Evolutionary conservation across 176 grass and related monocot species (phyloP).

Genomic region (Typha latifolia): DNA sequence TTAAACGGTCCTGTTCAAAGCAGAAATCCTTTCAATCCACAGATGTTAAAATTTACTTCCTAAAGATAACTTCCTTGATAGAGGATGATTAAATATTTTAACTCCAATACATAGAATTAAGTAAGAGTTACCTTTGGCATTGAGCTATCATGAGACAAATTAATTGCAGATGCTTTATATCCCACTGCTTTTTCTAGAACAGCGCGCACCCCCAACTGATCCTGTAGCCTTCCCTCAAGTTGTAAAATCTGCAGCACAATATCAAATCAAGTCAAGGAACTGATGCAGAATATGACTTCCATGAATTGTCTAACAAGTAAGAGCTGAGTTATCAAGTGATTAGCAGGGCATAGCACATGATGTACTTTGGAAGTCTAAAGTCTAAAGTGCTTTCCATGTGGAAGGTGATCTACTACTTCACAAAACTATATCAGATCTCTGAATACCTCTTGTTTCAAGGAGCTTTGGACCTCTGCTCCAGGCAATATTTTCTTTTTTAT

Average conservation of each 20-base stretch:
- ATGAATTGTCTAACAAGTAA: too few species aligned
- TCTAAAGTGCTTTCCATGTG: not conserved
- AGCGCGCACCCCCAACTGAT: constrained; percentile 61
- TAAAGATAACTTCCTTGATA: too few species aligned
- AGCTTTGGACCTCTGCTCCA: constrained; percentile 35
- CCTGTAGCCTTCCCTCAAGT: constrained; percentile 73
- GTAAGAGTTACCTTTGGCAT: constrained; percentile 55
- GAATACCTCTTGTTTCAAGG: constrained; percentile 75
- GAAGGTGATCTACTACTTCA: not conserved
- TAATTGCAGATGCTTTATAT: constrained; percentile 37
- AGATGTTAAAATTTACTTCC: too few species aligned
- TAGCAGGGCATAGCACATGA: too few species aligned
- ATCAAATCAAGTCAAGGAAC: not conserved
- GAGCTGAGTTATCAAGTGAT: too few species aligned
- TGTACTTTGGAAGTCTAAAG: not conserved
- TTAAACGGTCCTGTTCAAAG: too few species aligned
- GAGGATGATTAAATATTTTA: too few species aligned
- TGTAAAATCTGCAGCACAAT: constrained; percentile 47
- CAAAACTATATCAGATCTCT: constrained; percentile 1
- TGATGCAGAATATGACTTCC: too few species aligned
- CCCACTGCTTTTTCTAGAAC: constrained; percentile 72
- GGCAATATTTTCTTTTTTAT: constrained; percentile 29
- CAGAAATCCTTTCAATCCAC: too few species aligned
- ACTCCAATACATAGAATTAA: too few species aligned
- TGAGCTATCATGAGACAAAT: constrained; percentile 46